phyloP scores from a whole-genome alignment of 371 early-diverging fungal species.

The Mortierella sp. region DNA sequence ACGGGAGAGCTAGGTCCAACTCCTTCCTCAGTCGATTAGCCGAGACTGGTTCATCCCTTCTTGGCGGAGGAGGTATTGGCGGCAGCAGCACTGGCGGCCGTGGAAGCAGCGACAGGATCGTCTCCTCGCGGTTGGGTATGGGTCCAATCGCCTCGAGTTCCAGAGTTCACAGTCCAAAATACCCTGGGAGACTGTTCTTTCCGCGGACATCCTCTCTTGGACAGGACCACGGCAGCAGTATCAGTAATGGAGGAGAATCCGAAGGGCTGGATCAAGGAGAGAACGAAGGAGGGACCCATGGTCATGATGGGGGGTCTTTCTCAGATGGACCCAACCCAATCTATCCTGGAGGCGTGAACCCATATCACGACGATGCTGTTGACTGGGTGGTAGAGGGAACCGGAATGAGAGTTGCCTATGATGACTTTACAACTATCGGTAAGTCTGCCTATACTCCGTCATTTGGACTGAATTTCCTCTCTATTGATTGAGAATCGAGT shows the following conservation, averaged over 20 bases:
- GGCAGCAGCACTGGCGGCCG: background rate
- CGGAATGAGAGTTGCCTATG: slow-evolving; percentile 69
- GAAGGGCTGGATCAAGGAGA: slow-evolving; percentile 2
- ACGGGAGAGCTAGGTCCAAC: slow-evolving; percentile 16
- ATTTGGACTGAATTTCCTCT: background rate
- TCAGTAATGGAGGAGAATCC: background rate
- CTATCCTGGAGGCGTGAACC: slow-evolving; percentile 44
- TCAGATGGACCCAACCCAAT: slow-evolving; percentile 29
- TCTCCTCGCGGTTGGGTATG: slow-evolving; percentile 42
- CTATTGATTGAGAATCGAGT: no score
- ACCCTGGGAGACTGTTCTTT: slow-evolving; percentile 30
- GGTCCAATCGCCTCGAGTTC: slow-evolving; percentile 36
- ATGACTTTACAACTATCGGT: slow-evolving; percentile 72
- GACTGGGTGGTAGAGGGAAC: slow-evolving; percentile 62
- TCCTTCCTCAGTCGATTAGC: slow-evolving; percentile 44
- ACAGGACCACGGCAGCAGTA: slow-evolving; percentile 2
- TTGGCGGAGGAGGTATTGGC: background rate
- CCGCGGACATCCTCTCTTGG: slow-evolving; percentile 18
- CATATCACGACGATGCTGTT: slow-evolving; percentile 51
- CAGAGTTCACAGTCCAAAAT: slow-evolving; percentile 12
- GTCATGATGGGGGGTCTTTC: slow-evolving; percentile 3
- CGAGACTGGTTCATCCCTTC: slow-evolving; percentile 10
- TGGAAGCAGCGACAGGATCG: background rate
- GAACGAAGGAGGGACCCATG: background rate
- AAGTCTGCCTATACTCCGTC: background rate